Evolutionary conservation across 495 filamentous ascomycete genomes (phyloP).

Genomic region (Aspergillus diversus): DNA sequence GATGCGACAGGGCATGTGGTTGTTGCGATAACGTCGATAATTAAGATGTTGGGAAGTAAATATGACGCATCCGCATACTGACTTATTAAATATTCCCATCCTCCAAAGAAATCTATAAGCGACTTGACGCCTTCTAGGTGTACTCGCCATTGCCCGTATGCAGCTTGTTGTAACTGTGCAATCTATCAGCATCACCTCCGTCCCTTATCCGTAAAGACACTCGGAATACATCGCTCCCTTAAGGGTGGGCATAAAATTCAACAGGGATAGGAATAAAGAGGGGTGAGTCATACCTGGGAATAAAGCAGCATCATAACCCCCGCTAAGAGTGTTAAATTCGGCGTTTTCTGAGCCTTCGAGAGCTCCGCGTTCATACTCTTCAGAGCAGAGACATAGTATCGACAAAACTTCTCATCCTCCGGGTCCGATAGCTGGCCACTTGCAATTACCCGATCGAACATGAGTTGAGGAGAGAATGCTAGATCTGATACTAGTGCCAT

Average conservation of each 20-base stretch:
- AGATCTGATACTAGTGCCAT: neutral
- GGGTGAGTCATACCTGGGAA: neutral
- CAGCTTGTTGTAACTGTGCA: slow-evolving; percentile 6
- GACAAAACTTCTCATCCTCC: neutral
- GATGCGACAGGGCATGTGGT: neutral
- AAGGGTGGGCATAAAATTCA: no score
- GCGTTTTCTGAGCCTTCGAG: neutral
- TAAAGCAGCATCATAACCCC: slow-evolving; percentile 2
- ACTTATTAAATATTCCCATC: neutral
- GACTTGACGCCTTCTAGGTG: slow-evolving; percentile 1
- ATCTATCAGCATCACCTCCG: neutral
- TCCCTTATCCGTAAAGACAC: neutral
- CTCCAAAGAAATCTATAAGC: neutral
- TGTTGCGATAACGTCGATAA: slow-evolving; percentile 1
- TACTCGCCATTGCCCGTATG: neutral
- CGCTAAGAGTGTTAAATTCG: neutral
- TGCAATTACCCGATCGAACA: neutral
- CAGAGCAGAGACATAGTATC: neutral
- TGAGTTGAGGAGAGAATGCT: neutral
- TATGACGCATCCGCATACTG: neutral
- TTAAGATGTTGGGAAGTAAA: neutral
- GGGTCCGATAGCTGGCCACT: neutral
- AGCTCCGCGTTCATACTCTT: neutral
- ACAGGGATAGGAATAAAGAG: neutral
- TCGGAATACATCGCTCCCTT: neutral